Evolutionary conservation across 805 yeast genomes (phyloP), one percentile per base, ranked within the genome.

Genomic region (Candida nonsorbophila): DNA sequence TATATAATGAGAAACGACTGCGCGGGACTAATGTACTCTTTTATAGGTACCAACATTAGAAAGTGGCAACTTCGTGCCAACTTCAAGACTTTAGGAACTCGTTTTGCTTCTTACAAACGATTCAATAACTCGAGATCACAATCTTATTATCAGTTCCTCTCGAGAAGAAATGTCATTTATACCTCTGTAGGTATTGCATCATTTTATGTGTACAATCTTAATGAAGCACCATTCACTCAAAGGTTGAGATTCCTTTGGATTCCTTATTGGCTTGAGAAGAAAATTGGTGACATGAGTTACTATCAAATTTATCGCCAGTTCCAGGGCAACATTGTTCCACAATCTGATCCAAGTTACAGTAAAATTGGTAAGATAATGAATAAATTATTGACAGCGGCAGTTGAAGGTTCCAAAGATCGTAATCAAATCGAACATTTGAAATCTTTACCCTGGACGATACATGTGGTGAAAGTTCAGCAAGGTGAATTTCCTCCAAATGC

Each of bases 401-500:
- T 68, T 19, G 54, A 61, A 17, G 54, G 53, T 29, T 40, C 45
- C 7, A 31, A 40, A 5, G 68, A 53, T 38, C 55, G 51, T 11
- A 37, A 35, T 4, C 66, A 62, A 55, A 58, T 43, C 34, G 55
- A 30, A 25, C 67, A 45, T 46, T 53, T 51, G 52, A 58, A 50
- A 44, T 48, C 39, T 52, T 62, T 41, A 40, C 67, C 79, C 23
- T 92, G 98, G 97, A 63, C 73, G 40, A 74, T 92, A 16, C 85
- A 85, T 49, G 83, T 92, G 14, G 45, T 64, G 25, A 44, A 49
- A 24, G 79, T 85, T 13, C 72, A 80, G 38, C 80, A 76, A 33
- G 75, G 81, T 2, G 56, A 57, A 19, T 68, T 68, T n/a, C 88
- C 94, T 10, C 97, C 98, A 3, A 92, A 92, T 58, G 98, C 98